phyloP scores from a whole-genome alignment of 1,284 basidiomycete genomes.

The Termitomyces sp. region DNA sequence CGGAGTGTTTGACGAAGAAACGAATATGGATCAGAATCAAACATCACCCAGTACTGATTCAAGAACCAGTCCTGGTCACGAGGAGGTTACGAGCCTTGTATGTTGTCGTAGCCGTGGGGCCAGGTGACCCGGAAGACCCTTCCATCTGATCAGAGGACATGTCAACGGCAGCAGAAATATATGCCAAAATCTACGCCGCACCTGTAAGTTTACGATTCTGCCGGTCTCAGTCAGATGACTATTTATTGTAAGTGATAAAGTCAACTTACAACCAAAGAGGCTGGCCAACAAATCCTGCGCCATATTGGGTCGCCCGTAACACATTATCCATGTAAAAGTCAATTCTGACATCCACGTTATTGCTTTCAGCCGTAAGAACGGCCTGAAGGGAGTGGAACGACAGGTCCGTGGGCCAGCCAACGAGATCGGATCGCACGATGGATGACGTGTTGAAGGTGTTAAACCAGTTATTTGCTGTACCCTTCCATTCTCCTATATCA shows the following conservation, averaged over 20 bases:
- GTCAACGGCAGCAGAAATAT: neutral
- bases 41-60: neutral
- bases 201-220: conserved; percentile 43
- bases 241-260: neutral
- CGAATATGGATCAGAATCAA: neutral
- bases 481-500: conserved; percentile 45
- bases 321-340: conserved; percentile 38
- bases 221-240: neutral
- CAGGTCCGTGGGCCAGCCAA: conserved; percentile 37
- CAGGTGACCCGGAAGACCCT: conserved; percentile 40
- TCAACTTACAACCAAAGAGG: conserved; percentile 37
- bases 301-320: conserved; percentile 34
- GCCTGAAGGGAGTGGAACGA: conserved; percentile 41
- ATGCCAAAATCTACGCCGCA: conserved; percentile 7
- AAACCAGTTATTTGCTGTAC: conserved; percentile 39
- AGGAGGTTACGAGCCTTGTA: conserved; percentile 35
- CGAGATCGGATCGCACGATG: conserved; percentile 33
- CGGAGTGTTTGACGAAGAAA: neutral
- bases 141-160: conserved; percentile 32
- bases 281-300: conserved; percentile 34
- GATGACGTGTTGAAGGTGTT: conserved; percentile 42
- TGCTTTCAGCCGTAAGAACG: conserved; percentile 34
- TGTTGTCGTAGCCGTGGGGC: conserved; percentile 33
- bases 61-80: conserved; percentile 29
- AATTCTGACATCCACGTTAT: conserved; percentile 33